These are phyloP conservation scores for Metschnikowia rubicola DNA, from an alignment of 805 yeast genomes.

Conservation along the genomic window DNA sequence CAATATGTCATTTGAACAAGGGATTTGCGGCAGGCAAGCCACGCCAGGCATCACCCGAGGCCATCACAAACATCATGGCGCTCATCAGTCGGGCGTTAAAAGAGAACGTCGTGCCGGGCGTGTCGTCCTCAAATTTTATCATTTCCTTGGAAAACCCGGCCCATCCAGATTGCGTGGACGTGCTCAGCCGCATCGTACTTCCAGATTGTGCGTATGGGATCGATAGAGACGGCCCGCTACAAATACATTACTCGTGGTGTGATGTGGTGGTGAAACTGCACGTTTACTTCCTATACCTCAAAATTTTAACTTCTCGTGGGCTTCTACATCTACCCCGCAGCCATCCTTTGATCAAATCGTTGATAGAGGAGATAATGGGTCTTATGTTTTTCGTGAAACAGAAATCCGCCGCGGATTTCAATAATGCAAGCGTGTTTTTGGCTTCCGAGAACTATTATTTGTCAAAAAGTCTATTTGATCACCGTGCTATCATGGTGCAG, in stretches of 20 bases:
- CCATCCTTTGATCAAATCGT: constrained; percentile 22
- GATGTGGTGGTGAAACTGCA: constrained; percentile 24
- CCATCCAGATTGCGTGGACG: constrained; percentile 15
- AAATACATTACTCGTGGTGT: constrained; percentile 23
- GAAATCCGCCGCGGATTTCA: constrained; percentile 5
- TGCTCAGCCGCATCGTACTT: constrained; percentile 6
- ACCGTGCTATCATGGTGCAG: constrained; percentile 24
- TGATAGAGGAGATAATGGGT: constrained; percentile 16
- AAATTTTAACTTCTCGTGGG: constrained; percentile 23
- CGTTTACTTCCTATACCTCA: constrained; percentile 21
- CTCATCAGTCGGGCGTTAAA: constrained; percentile 13
- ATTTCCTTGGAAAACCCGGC: constrained; percentile 14
- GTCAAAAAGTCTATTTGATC: constrained; percentile 21
- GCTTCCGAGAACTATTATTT: constrained; percentile 19
- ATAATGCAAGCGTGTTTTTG: constrained; percentile 12
- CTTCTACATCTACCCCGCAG: constrained; percentile 19
- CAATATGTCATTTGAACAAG: constrained; percentile 8
- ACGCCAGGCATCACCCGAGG: constrained; percentile 12
- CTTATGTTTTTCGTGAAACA: constrained; percentile 20
- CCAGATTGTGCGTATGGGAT: constrained; percentile 17
- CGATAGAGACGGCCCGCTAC: constrained; percentile 7
- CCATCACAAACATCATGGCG: constrained; percentile 15
- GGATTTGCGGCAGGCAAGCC: constrained; percentile 3
- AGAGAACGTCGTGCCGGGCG: constrained; percentile 16
- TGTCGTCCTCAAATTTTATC: constrained; percentile 7